Percentiles rank a stretch among this genome's conserved stretches.
Conservation (phyloP, 768 basidiomycete genomes). For the Stropharia rugosoannulata region DNA sequence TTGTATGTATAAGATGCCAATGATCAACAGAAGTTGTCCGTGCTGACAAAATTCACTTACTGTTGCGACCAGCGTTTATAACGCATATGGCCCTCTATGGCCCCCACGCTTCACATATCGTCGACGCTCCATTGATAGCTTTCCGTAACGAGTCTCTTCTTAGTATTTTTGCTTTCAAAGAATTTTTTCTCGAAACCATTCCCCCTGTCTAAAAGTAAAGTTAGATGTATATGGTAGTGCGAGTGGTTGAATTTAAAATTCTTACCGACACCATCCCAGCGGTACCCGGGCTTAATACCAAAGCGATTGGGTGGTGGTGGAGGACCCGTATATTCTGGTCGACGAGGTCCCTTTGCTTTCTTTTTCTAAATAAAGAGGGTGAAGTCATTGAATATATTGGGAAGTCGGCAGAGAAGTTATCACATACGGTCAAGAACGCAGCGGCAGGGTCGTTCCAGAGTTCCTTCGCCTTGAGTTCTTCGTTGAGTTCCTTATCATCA, state of each 20-base stretch:
- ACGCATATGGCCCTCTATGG: not conserved
- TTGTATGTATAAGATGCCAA: too few species aligned
- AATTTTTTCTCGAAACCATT: conserved; percentile 94
- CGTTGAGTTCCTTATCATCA: conserved; percentile 86
- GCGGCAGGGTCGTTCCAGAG: conserved; percentile 99
- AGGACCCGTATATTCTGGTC: conserved; percentile 86
- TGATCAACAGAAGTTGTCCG: too few species aligned
- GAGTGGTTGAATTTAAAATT: conserved; percentile 11
- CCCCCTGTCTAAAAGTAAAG: conserved; percentile 61
- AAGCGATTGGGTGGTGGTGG: conserved; percentile 94
- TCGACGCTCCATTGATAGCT: conserved; percentile 88
- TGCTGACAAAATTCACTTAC: not conserved
- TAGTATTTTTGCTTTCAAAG: conserved; percentile 82
- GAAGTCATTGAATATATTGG: not conserved
- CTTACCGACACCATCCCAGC: conserved; percentile 98
- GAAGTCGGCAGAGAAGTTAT: not conserved
- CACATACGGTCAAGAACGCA: conserved; percentile 81
- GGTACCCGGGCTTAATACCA: conserved; percentile 90
- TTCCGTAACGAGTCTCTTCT: conserved; percentile 66
- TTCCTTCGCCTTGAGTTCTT: conserved; percentile 75
- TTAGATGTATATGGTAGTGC: not conserved
- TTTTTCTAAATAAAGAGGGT: conserved; percentile 55
- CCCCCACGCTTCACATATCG: conserved; percentile 66
- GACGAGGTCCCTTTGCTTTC: conserved; percentile 67
- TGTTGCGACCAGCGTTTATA: not conserved